Evolutionary conservation across 352 stramenopile species (phyloP).

Genomic region (Albugo laibachii): DNA sequence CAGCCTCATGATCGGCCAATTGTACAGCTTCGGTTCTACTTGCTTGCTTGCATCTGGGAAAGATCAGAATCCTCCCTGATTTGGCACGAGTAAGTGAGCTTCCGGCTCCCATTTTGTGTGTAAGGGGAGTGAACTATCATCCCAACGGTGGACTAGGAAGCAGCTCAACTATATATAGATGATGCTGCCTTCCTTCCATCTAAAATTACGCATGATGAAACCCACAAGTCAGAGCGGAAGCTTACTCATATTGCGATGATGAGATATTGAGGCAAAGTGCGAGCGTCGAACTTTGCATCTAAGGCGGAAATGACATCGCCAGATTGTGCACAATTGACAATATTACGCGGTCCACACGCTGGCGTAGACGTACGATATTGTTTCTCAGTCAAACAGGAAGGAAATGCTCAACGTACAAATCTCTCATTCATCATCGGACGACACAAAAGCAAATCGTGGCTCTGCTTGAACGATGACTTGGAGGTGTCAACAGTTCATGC

Average conservation of each 20-base stretch:
- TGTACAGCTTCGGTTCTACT: neutral
- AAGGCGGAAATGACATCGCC: neutral
- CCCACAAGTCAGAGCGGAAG: too few species aligned
- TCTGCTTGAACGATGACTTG: slow-evolving; percentile 26
- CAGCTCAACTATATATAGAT: too few species aligned
- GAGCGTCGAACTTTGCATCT: neutral
- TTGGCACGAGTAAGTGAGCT: neutral
- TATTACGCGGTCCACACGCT: neutral
- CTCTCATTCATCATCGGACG: neutral
- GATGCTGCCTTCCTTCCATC: too few species aligned
- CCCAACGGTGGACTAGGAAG: too few species aligned
- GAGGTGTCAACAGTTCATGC: slow-evolving; percentile 38
- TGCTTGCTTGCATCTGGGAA: neutral
- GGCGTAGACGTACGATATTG: neutral
- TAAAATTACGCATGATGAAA: too few species aligned
- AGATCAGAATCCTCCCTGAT: neutral
- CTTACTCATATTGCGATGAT: too few species aligned
- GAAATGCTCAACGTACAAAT: neutral
- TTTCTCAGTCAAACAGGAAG: neutral
- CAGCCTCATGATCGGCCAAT: neutral
- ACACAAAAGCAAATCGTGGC: slow-evolving; percentile 12
- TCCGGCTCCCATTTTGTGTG: neutral
- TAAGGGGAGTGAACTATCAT: too few species aligned
- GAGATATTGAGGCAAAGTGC: too few species aligned
- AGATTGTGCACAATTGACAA: neutral